Percentiles rank a stretch among this genome's conserved stretches.
phyloP scores from a whole-genome alignment of 768 basidiomycete species.

The Auriscalpium microsporum region DNA sequence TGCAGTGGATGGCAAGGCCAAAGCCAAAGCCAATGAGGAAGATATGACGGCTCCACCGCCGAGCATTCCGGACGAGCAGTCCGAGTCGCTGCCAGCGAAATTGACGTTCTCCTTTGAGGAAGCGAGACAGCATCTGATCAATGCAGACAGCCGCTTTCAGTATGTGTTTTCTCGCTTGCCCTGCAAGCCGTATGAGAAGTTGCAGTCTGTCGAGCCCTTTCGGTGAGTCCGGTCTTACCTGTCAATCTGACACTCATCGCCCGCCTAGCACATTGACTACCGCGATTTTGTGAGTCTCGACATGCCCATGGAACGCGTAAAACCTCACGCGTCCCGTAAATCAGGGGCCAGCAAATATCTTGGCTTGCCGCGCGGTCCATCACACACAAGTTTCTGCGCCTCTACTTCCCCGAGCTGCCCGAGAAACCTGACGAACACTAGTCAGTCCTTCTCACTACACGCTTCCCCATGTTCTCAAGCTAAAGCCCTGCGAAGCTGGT shows the following conservation, averaged over 20 bases:
- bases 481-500: constrained; percentile 4
- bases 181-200: constrained; percentile 71
- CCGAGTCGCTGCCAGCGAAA: constrained; percentile 50
- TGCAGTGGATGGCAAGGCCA: background rate
- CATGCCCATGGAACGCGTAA: background rate
- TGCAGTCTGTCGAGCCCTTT: constrained; percentile 78
- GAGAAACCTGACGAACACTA: constrained; percentile 51
- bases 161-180: constrained; percentile 54
- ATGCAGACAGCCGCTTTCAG: constrained; percentile 60
- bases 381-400: constrained; percentile 64
- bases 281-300: constrained; percentile 54
- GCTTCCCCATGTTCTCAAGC: constrained; percentile 2
- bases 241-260: background rate
- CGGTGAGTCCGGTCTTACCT: constrained; percentile 33
- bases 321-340: background rate
- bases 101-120: constrained; percentile 72
- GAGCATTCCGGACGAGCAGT: background rate
- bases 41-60: background rate
- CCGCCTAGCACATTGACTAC: constrained; percentile 50
- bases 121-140: constrained; percentile 64
- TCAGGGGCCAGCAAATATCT: constrained; percentile 72
- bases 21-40: background rate
- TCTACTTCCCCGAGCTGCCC: constrained; percentile 68
- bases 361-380: constrained; percentile 84
- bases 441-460: constrained; percentile 23